A percentile compares a stretch with the other conserved stretches of the same genome.
phyloP scores from a whole-genome alignment of 23 red algal genomes.

The Cyanidium caldarium region DNA sequence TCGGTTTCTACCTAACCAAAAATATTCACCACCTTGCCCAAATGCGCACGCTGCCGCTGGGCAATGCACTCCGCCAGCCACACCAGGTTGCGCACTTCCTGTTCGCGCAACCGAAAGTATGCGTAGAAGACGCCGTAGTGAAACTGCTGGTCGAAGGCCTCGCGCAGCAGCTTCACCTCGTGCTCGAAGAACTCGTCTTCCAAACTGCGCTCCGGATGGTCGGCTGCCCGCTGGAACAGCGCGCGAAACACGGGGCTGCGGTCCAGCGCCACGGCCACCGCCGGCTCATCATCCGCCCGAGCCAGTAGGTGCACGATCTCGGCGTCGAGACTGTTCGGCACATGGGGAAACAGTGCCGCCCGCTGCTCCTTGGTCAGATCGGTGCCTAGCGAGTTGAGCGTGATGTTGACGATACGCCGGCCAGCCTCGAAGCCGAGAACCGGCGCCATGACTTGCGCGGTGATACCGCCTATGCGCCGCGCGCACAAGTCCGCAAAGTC shows the following conservation, averaged over 20 bases:
- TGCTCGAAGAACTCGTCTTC: constrained; percentile 86
- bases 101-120: constrained; percentile 75
- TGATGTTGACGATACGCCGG: constrained; percentile 87
- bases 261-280: constrained; percentile 66
- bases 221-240: constrained; percentile 56
- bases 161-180: constrained; percentile 55
- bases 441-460: constrained; percentile 60
- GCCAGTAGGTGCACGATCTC: constrained; percentile 47
- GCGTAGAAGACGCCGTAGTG: constrained; percentile 96
- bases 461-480: constrained; percentile 50
- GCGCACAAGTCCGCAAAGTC: constrained; percentile 66
- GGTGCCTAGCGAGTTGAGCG: constrained; percentile 91
- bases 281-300: constrained; percentile 66
- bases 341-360: constrained; percentile 38
- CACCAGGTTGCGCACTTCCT: constrained; percentile 88
- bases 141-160: constrained; percentile 90
- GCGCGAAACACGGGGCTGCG: constrained; percentile 41
- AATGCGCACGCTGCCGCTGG: constrained; percentile 43
- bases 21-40: constrained; percentile 6
- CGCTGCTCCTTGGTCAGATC: constrained; percentile 52
- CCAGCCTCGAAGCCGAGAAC: constrained; percentile 81
- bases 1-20: background rate
- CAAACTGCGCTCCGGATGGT: constrained; percentile 58
- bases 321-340: constrained; percentile 40
- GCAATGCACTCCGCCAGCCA: constrained; percentile 77